Evolutionary conservation across 768 basidiomycete species (phyloP).

Genomic region (Dendrothele bispora): DNA sequence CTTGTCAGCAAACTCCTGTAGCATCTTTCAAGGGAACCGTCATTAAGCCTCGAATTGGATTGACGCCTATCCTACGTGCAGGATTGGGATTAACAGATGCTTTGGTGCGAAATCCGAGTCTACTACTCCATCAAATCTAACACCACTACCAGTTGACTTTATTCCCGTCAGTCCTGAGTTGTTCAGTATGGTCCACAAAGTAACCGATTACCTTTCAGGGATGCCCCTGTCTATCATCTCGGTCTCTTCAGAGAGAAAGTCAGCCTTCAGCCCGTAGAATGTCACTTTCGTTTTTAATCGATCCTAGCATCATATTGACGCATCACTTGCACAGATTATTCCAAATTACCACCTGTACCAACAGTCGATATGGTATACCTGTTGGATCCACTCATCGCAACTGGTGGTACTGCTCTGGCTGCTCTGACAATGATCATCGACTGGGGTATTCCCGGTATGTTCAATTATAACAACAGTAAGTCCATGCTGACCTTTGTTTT

Average conservation of each 20-base stretch:
- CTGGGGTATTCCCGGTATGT: constrained; percentile 75
- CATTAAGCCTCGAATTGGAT: constrained; percentile 77
- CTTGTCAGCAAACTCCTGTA: constrained; percentile 72
- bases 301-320: background rate
- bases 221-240: constrained; percentile 85
- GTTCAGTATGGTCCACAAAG: no score
- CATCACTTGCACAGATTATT: constrained; percentile 64
- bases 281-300: constrained; percentile 35
- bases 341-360: constrained; percentile 76
- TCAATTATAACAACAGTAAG: background rate
- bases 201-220: constrained; percentile 34
- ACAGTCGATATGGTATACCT: constrained; percentile 85
- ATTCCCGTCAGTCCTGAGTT: constrained; percentile 65
- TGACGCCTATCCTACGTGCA: constrained; percentile 91
- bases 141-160: constrained; percentile 56
- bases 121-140: no score
- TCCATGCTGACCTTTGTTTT: background rate
- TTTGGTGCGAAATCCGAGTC: constrained; percentile 45
- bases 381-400: constrained; percentile 91
- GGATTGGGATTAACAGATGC: constrained; percentile 94
- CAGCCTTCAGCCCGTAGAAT: constrained; percentile 88
- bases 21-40: constrained; percentile 73
- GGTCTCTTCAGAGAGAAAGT: constrained; percentile 89
- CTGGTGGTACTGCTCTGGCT: constrained; percentile 89
- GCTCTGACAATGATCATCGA: constrained; percentile 84